phyloP scores from a whole-genome alignment of 2,329 filamentous ascomycete genomes.

The Exophiala spinifera region DNA sequence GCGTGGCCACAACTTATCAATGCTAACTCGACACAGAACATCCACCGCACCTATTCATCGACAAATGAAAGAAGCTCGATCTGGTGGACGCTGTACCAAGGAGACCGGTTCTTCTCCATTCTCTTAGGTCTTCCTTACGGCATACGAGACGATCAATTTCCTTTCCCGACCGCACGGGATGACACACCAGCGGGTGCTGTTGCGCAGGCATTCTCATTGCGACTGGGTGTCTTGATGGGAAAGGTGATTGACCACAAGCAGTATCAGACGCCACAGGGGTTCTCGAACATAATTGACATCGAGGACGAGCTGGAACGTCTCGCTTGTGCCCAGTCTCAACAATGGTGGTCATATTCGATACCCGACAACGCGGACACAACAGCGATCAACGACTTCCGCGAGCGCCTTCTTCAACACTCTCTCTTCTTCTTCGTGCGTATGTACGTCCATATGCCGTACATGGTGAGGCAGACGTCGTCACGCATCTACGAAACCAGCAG shows the following conservation, averaged over 20 bases:
- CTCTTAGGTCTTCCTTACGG: conserved; percentile 10
- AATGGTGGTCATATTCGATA: conserved; percentile 8
- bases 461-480: conserved; percentile 7
- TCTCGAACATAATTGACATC: conserved; percentile 10
- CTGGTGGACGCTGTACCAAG: conserved; percentile 13
- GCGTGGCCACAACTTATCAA: not conserved
- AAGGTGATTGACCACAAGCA: conserved; percentile 13
- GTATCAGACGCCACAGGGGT: not conserved
- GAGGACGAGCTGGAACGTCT: conserved; percentile 10
- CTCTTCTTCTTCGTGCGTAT: conserved; percentile 9
- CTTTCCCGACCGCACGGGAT: not conserved
- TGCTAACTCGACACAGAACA: conserved; percentile 9
- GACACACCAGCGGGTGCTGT: conserved; percentile 2
- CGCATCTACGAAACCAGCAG: conserved; percentile 6
- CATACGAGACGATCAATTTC: conserved; percentile 9
- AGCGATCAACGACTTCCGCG: conserved; percentile 3
- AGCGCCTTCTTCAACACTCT: conserved; percentile 6
- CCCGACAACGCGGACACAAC: not conserved
- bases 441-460: conserved; percentile 12
- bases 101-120: conserved; percentile 11
- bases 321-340: not conserved
- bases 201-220: conserved; percentile 7
- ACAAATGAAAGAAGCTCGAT: conserved; percentile 1
- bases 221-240: conserved; percentile 4
- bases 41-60: conserved; percentile 9